A percentile compares a stretch with the other conserved stretches of the same genome.
Conservation (phyloP, 2,329 filamentous ascomycete genomes). For the Colletotrichum paranaense region DNA sequence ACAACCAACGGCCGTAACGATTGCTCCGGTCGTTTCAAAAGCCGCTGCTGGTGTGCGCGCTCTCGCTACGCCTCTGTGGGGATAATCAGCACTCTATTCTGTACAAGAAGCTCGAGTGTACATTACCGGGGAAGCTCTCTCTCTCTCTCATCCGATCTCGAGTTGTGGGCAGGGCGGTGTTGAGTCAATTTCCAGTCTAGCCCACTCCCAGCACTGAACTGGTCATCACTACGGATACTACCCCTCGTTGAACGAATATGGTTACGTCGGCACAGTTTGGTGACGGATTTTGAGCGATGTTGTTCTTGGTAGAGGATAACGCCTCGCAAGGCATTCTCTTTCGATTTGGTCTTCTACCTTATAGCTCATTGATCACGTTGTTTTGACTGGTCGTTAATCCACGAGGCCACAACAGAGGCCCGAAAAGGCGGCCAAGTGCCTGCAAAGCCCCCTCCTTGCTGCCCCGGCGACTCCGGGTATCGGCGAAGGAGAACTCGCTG, state of each 20-base stretch:
- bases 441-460: conserved; percentile 27
- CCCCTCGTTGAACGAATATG: not conserved
- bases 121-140: not conserved
- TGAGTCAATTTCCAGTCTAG: conserved; percentile 6
- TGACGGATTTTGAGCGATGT: not conserved
- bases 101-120: not conserved
- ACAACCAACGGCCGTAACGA: conserved; percentile 31
- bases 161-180: not conserved
- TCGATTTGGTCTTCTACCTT: not conserved
- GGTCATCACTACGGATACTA: not conserved
- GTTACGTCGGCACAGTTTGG: not conserved
- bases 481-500: not conserved
- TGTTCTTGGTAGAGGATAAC: conserved; percentile 4
- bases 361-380: conserved; percentile 6
- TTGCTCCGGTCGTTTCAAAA: conserved; percentile 13
- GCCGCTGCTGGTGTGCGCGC: conserved; percentile 18
- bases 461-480: conserved; percentile 14
- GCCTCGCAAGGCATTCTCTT: conserved; percentile 31
- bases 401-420: conserved; percentile 29
- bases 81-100: conserved; percentile 31
- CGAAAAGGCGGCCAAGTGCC: conserved; percentile 33
- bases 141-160: not conserved
- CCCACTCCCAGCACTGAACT: not conserved
- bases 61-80: conserved; percentile 24
- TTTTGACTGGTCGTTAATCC: conserved; percentile 21